Conservation (phyloP, 2,329 filamentous ascomycete species). For the Alternaria sp. region DNA sequence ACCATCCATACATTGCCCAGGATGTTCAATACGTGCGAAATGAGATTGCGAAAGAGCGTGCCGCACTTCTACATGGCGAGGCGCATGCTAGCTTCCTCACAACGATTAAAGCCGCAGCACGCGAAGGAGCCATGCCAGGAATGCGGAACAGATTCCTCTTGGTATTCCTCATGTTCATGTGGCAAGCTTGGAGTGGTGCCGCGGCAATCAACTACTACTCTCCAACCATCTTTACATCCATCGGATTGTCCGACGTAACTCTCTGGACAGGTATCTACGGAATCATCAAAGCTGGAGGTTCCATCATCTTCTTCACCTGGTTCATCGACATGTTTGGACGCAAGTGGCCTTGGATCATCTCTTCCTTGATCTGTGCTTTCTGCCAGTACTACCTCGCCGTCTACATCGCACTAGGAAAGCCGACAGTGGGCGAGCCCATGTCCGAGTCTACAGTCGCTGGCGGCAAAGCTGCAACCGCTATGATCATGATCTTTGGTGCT, state of each 20-base stretch:
- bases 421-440: slow-evolving; percentile 31
- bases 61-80: slow-evolving; percentile 32
- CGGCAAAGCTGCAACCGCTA: slow-evolving; percentile 48
- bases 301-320: slow-evolving; percentile 47
- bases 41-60: slow-evolving; percentile 41
- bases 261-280: slow-evolving; percentile 49
- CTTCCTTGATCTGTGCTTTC: slow-evolving; percentile 43
- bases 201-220: slow-evolving; percentile 48
- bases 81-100: slow-evolving; percentile 33
- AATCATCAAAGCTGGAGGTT: slow-evolving; percentile 45
- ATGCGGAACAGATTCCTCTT: slow-evolving; percentile 51
- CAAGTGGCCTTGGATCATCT: slow-evolving; percentile 48
- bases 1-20: slow-evolving; percentile 50
- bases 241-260: slow-evolving; percentile 44
- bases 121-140: slow-evolving; percentile 40
- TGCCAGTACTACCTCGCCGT: slow-evolving; percentile 49
- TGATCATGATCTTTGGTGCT: slow-evolving; percentile 51
- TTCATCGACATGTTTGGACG: slow-evolving; percentile 48
- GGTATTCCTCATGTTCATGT: slow-evolving; percentile 52
- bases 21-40: slow-evolving; percentile 42
- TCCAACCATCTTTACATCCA: slow-evolving; percentile 46
- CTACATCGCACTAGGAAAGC: slow-evolving; percentile 46
- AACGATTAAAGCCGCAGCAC: slow-evolving; percentile 39
- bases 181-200: slow-evolving; percentile 25
- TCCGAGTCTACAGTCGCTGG: slow-evolving; percentile 45